Evolutionary conservation across 1,284 basidiomycete species (phyloP).

Genomic region (Inonotus hispidus): DNA sequence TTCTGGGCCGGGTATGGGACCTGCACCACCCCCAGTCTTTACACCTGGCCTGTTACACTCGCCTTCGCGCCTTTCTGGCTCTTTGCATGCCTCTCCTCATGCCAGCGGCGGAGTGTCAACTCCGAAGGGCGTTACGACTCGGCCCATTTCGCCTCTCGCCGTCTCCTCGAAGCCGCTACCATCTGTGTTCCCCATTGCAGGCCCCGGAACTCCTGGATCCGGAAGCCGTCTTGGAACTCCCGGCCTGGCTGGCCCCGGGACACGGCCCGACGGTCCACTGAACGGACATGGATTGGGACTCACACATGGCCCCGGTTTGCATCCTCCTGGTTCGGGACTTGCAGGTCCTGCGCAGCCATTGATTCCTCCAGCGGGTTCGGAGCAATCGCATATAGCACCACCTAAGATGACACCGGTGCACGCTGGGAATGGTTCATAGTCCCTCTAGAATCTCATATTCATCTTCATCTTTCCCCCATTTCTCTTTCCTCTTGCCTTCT

Average conservation of each 20-base stretch:
- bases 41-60: conserved; percentile 14
- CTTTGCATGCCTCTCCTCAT: conserved; percentile 8
- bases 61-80: conserved; percentile 10
- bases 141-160: conserved; percentile 14
- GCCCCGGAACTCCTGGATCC: conserved; percentile 2
- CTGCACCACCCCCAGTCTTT: conserved; percentile 1
- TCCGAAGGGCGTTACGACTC: conserved; percentile 6
- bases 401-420: conserved; percentile 18
- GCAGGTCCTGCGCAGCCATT: conserved; percentile 15
- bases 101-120: not conserved
- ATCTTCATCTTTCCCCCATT: not conserved
- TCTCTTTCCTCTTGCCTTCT: not conserved
- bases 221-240: conserved; percentile 18
- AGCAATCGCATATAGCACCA: conserved; percentile 8
- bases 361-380: not conserved
- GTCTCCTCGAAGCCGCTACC: conserved; percentile 6
- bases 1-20: conserved; percentile 10
- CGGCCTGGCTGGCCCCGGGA: conserved; percentile 16
- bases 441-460: too few species aligned
- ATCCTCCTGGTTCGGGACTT: conserved; percentile 1
- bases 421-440: conserved; percentile 17
- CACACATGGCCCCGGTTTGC: conserved; percentile 5
- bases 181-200: not conserved
- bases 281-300: conserved; percentile 1
- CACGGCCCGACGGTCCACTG: conserved; percentile 16